Base-by-base conservation (phyloP, 2,329 filamentous ascomycete genomes). In the Trichoderma guizhouense region DNA sequence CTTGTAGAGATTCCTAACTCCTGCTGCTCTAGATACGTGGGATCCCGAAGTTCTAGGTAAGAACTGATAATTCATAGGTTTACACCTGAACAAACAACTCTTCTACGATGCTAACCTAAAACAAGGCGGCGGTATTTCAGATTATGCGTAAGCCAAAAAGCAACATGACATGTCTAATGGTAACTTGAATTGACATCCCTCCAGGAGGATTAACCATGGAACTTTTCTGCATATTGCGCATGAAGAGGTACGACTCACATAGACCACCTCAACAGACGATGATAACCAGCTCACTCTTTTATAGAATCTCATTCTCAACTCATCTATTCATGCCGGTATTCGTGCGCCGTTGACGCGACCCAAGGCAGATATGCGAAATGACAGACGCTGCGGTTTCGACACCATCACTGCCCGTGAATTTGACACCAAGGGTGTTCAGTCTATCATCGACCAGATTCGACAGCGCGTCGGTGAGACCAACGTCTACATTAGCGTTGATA, bases 261-360 rank as follows among this genome's bases (percentile, higher is more conserved):
- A 28, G 36, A 32, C 3, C 15, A 7, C 5, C 6, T 14, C 7
- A 18, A 7, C 7, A n/a, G 34, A 28, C 9, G 28, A 28, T 30
- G 26, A 2, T 32, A 3, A 14, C 47, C 47, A n/a, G 61, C 30
- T 26, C 5, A 28, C n/a, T 34, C n/a, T 34, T 14, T 5, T 1
- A 12, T 32, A 76, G 76, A 72, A 74, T 0, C 82, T 97, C 43
- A 91, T 95, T 73, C 84, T 87, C 72, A 93, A 94, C 79, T 83
- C 85, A 24, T 91, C 88, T 0, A 92, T 95, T 14, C 93, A 97
- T 79, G 94, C 92, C 0, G 93, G 94, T 1, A 84, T 96, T 64
- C 89, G 93, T 53, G 95, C 93, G 0, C 85, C 93, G 1, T 84
- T 97, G 5, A 89, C 88, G 0, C 90, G 90, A 12, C 67, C 65